Evolutionary conservation across 495 filamentous ascomycete species (phyloP), one percentile per base, ranked within the genome.

Genomic region (Tuber magnatum): DNA sequence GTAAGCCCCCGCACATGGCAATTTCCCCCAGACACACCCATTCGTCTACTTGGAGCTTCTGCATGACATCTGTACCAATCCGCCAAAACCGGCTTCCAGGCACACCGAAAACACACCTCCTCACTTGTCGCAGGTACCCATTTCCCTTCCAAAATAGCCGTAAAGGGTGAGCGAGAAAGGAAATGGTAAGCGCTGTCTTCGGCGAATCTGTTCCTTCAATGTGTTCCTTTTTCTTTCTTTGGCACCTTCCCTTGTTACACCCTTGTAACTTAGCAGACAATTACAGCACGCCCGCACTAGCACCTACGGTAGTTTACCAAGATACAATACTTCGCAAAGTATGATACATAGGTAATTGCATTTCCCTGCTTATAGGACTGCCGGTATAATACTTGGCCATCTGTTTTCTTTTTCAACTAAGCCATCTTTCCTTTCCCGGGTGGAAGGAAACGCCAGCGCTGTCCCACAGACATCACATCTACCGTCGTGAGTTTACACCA

Each of bases 101-200:
- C 56, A 65, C 56, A 65, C 56, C 28, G 56, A 65, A 35, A 65
- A 65, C 56, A 65, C 32, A 65, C 28, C 32, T 35, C 56, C 56
- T 65, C 32, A 65, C 56, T 65, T 65, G 56, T 65, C 56, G 56
- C 56, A 35, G 56, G 56, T 65, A 65, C 56, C 56, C n/a, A 32
- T 32, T 65, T 35, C 56, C 28, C 56, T 35, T 35, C 56, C 12
- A 65, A 35, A 65, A 65, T 65, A 65, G 56, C 56, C 7, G 14
- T 28, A 65, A 61, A 32, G 56, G 56, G 56, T 65, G 56, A 65
- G 20, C 56, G 56, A 35, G 56, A 7, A 65, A 35, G 56, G 56
- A 28, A 65, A 28, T 14, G 56, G 56, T 65, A 65, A 65, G 32
- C 56, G 56, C 56, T 28, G 28, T 65, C 56, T 16, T 35, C 56